A percentile compares a stretch with the other conserved stretches of the same genome.
These are phyloP conservation scores for Xylariaceae sp. DNA, from an alignment of 2,329 filamentous ascomycete species.

Conservation along the genomic window DNA sequence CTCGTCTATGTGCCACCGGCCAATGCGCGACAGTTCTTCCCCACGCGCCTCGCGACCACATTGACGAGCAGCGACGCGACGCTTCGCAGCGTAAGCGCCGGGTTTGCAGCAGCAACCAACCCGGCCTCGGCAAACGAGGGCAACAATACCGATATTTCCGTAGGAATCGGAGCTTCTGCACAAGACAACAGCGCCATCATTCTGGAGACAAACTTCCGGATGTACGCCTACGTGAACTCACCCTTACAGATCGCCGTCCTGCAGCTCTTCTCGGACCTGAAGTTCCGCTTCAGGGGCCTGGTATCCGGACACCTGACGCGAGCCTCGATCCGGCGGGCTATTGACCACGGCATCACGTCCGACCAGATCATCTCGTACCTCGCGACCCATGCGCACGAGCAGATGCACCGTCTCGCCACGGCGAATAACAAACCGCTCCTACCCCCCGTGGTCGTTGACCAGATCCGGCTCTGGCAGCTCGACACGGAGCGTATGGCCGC, in stretches of 20 bases:
- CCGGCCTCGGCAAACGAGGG: constrained; percentile 42
- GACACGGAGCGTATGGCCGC: constrained; percentile 94
- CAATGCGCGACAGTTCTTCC: constrained; percentile 74
- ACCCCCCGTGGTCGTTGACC: constrained; percentile 94
- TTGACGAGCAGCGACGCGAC: constrained; percentile 78
- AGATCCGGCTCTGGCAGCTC: constrained; percentile 96
- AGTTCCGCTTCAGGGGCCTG: constrained; percentile 92
- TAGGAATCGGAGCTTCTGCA: constrained; percentile 3
- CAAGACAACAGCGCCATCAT: constrained; percentile 81
- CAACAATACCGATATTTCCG: not conserved
- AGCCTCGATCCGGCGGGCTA: constrained; percentile 84
- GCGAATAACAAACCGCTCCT: constrained; percentile 72
- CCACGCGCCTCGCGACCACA: constrained; percentile 91
- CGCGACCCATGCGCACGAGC: constrained; percentile 89
- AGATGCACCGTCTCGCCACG: constrained; percentile 76
- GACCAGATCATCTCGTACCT: constrained; percentile 96
- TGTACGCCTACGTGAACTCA: constrained; percentile 96
- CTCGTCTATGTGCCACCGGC: constrained; percentile 77
- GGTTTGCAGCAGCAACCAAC: constrained; percentile 68
- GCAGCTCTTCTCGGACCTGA: constrained; percentile 84
- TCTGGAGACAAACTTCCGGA: constrained; percentile 95
- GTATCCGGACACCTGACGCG: constrained; percentile 91
- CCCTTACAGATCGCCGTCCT: constrained; percentile 94
- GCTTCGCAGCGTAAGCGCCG: constrained; percentile 72
- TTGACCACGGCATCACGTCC: constrained; percentile 88